Base-by-base conservation (phyloP, 2,329 filamentous ascomycete genomes). In the Venturia oleaginea region DNA sequence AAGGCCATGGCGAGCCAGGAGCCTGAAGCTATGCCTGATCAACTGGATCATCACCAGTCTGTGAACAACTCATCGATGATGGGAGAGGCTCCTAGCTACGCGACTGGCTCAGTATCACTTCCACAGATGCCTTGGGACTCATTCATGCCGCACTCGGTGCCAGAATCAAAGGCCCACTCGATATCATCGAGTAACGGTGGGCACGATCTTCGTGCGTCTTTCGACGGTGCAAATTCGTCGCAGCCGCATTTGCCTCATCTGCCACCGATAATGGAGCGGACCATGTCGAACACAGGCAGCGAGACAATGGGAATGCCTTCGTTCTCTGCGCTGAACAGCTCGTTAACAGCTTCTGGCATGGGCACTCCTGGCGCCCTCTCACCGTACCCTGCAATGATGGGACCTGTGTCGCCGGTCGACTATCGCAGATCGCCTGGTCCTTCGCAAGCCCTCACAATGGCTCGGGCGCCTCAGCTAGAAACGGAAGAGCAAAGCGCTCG, bases 91-190 rank as follows among this genome's bases (percentile, higher is more conserved):
- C 87, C 90, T 63, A 85, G 87, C 19, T 96, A 92, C 71, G 71
- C 78, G 10, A 75, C 90, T 7, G 89, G 88, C 63, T 87, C 91
- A 66, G 90, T 93, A 71, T 89, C 90, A 66, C 78, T 96, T 61
- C 89, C 91, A 42, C 91, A 92, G 73, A 90, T 92, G 79, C 89
- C 92, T 66, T 97, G 93, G 93, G 93, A 97, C 72, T 85, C 86
- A 46, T 94, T 94, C 80, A 85, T 95, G 79, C 83, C 89, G 34
- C 86, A 88, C 69, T 78, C 83, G 24, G 83, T 85, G 37, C 79
- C 84, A 43, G 89, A 95, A 71, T 80, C 87, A 64, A 93, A 93
- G 77, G 81, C 90, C 60, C 87, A 90, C 70, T 90, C 90, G 30
- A 86, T 90, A 70, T 81, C 86, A 22, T 87, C 88, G 5, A 86